Conservation (phyloP, 2,329 filamentous ascomycete species). For the Neofusicoccum sp. region DNA sequence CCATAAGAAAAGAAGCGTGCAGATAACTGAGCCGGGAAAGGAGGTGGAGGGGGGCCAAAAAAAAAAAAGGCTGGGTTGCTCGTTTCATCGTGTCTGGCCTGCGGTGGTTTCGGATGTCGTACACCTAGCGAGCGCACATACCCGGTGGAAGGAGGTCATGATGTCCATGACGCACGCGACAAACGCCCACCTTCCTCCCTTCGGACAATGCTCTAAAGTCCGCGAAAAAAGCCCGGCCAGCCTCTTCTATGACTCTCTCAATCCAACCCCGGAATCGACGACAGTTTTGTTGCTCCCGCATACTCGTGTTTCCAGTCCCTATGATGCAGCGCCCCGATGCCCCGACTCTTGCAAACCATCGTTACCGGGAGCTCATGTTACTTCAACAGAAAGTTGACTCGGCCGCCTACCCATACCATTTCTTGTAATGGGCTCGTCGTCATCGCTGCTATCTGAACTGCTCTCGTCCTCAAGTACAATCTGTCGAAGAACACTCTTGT, state of each 20-base stretch:
- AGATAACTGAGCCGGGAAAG: too few species aligned
- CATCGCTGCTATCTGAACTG: slow-evolving; percentile 7
- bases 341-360: too few species aligned
- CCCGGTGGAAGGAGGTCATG: background rate
- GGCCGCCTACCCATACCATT: slow-evolving; percentile 5
- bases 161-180: slow-evolving; percentile 10
- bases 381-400: slow-evolving; percentile 4
- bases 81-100: background rate
- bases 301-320: too few species aligned
- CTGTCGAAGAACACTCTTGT: slow-evolving; percentile 81
- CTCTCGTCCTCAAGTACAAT: slow-evolving; percentile 79
- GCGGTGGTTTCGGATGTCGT: background rate
- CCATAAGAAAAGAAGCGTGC: too few species aligned
- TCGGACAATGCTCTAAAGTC: slow-evolving; percentile 1
- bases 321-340: too few species aligned
- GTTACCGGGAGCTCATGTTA: background rate
- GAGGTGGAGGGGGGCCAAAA: background rate
- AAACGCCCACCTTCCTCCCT: background rate
- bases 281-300: too few species aligned
- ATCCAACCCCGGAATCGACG: too few species aligned
- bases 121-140: background rate
- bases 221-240: background rate
- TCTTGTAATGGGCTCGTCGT: background rate
- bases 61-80: background rate
- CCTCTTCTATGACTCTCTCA: background rate